Conservation (phyloP, 257 asterid species). For the Solanum neorickii region DNA sequence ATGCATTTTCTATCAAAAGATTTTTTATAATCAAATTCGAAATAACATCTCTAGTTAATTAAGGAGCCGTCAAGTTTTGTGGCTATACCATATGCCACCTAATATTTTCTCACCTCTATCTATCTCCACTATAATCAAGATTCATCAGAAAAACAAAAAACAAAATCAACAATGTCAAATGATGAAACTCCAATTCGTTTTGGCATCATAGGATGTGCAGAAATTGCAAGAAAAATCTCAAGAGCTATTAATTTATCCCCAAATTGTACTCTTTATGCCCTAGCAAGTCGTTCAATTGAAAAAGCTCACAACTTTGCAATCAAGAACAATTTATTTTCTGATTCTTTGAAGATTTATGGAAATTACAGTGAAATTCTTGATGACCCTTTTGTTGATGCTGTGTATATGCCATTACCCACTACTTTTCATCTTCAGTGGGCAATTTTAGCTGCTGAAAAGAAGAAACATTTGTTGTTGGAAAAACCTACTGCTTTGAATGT, state of each 20-base stretch:
- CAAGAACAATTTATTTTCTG: slow-evolving; percentile 27
- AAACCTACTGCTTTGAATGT: slow-evolving; percentile 69
- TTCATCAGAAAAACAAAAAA: not conserved
- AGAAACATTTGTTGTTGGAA: slow-evolving; percentile 69
- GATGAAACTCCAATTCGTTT: slow-evolving; percentile 38
- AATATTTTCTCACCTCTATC: not conserved
- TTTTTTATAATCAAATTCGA: too few relatives aligned
- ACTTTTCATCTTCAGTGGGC: slow-evolving; percentile 68
- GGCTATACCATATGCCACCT: not conserved
- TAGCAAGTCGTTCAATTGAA: slow-evolving; percentile 60
- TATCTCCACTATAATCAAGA: not conserved
- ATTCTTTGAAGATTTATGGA: slow-evolving; percentile 39
- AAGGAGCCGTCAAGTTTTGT: not conserved
- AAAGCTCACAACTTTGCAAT: slow-evolving; percentile 46
- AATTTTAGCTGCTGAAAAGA: slow-evolving; percentile 44
- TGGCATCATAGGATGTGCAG: slow-evolving; percentile 77
- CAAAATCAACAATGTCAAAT: slow-evolving; percentile 9
- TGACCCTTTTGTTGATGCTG: slow-evolving; percentile 64
- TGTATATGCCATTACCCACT: slow-evolving; percentile 77
- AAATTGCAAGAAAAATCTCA: slow-evolving; percentile 57
- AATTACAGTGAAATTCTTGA: slow-evolving; percentile 48
- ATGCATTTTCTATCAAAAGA: accelerated
- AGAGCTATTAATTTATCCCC: slow-evolving; percentile 55
- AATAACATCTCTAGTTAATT: too few relatives aligned
- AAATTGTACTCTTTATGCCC: slow-evolving; percentile 42